phyloP scores from a whole-genome alignment of 148 eudicot species.

The Amaranthus palmeri region DNA sequence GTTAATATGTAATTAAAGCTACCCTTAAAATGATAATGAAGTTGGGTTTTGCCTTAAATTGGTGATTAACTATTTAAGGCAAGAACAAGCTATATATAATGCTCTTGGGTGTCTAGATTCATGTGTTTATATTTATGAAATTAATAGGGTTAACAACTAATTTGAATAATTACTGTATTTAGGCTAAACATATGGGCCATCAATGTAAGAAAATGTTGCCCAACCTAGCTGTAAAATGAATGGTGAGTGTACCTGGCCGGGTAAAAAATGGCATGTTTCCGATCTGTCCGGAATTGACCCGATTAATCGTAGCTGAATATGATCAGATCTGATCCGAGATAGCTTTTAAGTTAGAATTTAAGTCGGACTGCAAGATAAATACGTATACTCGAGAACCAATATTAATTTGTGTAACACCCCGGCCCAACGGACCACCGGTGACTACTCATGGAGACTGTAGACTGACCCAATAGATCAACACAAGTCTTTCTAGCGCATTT shows the following conservation, averaged over 20 bases:
- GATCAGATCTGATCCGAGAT: too few relatives aligned
- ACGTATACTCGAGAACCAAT: too few relatives aligned
- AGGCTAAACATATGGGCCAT: conserved; percentile 18
- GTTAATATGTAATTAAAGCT: conserved; percentile 6
- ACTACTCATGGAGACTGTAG: too few relatives aligned
- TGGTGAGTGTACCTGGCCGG: neutral
- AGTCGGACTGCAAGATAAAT: too few relatives aligned
- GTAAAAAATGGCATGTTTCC: neutral
- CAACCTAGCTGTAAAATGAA: neutral
- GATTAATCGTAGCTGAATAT: too few relatives aligned
- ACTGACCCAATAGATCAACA: too few relatives aligned
- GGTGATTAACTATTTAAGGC: conserved; percentile 24
- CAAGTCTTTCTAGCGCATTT: too few relatives aligned
- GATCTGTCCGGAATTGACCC: neutral
- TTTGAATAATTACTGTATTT: neutral
- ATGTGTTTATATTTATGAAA: neutral
- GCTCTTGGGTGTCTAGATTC: conserved; percentile 23
- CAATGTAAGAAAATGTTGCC: neutral
- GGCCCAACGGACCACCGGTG: too few relatives aligned
- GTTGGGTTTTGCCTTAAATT: neutral
- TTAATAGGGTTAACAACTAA: neutral
- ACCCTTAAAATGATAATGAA: conserved; percentile 24
- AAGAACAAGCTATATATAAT: conserved; percentile 19
- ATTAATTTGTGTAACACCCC: too few relatives aligned
- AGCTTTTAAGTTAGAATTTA: too few relatives aligned